Conservation (phyloP, 306 rosid genomes). For the Dryas octopetala region DNA sequence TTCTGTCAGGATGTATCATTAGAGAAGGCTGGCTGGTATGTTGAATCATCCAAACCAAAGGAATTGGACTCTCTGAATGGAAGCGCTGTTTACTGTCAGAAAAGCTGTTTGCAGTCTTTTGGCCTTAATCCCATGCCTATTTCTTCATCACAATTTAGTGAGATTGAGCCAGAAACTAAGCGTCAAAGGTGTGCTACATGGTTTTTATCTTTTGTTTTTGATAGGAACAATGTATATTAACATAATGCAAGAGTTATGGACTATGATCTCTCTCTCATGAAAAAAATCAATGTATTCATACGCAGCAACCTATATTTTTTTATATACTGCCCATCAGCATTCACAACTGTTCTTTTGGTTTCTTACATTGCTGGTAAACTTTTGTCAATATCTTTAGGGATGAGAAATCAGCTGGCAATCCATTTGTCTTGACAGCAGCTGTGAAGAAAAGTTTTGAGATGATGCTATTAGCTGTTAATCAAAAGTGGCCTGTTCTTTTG, state of each 20-base stretch:
- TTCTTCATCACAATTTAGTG: conserved; percentile 34
- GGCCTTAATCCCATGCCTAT: conserved; percentile 29
- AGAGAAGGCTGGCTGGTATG: conserved; percentile 65
- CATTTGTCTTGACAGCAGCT: conserved; percentile 60
- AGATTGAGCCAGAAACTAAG: conserved; percentile 47
- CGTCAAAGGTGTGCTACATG: conserved; percentile 44
- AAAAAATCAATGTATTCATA: conserved; percentile 3
- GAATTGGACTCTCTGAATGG: conserved; percentile 26
- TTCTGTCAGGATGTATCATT: conserved; percentile 71
- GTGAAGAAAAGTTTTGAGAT: conserved; percentile 66
- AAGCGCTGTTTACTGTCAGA: conserved; percentile 34
- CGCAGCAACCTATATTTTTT: background rate
- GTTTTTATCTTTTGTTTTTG: conserved; percentile 16
- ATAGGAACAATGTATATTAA: conserved; percentile 39
- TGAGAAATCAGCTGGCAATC: conserved; percentile 28
- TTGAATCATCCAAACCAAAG: conserved; percentile 35
- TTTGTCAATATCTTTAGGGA: conserved; percentile 49
- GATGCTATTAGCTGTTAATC: conserved; percentile 64
- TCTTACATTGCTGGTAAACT: background rate
- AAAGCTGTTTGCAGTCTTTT: conserved; percentile 44
- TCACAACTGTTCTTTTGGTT: conserved; percentile 26
- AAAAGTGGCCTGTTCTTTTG: conserved; percentile 88
- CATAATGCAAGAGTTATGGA: background rate
- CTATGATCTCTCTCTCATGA: background rate
- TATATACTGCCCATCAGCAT: background rate